Percentiles rank a stretch among this genome's conserved stretches.
Conservation (phyloP, 2,329 filamentous ascomycete genomes). For the Colletotrichum liriopes region DNA sequence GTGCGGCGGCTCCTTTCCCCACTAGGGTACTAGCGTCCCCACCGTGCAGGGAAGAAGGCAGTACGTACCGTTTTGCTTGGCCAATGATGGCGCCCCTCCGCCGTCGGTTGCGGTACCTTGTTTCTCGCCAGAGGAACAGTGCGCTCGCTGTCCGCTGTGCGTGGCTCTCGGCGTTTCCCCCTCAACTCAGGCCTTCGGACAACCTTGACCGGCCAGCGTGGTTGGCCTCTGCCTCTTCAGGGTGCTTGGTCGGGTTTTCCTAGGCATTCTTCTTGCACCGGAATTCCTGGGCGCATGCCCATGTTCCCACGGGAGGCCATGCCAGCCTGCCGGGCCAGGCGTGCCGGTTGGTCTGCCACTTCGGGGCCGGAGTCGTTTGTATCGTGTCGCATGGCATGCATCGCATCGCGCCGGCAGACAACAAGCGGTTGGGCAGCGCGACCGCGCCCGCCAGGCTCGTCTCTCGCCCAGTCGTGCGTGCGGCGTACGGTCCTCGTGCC, state of each 20-base stretch:
- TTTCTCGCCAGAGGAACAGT: neutral
- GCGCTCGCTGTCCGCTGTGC: neutral
- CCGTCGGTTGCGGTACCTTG: neutral
- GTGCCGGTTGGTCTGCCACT: no score
- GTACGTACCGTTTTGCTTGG: neutral
- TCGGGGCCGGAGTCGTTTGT: neutral
- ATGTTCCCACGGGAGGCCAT: neutral
- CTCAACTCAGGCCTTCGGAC: neutral
- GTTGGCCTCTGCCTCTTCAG: neutral
- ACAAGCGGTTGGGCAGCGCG: neutral
- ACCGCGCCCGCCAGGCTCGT: neutral
- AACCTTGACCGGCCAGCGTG: neutral
- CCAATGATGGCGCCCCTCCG: neutral
- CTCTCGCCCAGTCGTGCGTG: neutral
- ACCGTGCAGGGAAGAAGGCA: neutral
- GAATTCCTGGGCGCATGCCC: neutral
- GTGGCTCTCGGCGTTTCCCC: neutral
- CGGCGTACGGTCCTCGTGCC: no score
- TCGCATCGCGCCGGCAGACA: neutral
- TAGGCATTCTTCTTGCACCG: neutral
- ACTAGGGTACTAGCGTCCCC: neutral
- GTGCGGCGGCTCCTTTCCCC: conserved; percentile 19
- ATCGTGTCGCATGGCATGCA: neutral
- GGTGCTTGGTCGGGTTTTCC: neutral
- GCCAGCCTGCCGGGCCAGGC: neutral